Conservation (phyloP, 116 monocot genomes). For the Zostera marina region DNA sequence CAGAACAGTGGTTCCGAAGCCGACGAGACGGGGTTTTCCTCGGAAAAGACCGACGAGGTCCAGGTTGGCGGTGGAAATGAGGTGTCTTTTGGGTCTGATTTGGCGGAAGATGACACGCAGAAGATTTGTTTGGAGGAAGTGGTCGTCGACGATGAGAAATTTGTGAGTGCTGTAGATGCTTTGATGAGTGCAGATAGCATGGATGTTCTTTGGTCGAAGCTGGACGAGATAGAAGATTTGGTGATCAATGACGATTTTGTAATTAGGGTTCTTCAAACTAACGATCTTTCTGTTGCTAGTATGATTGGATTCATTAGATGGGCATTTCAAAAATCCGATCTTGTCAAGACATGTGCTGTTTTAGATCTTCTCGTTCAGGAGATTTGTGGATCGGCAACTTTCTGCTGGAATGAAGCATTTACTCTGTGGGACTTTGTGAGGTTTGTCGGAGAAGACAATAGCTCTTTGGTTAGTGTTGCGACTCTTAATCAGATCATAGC, state of each 20-base stretch:
- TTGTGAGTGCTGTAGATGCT: not conserved
- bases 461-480: slow-evolving; percentile 24
- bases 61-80: too few relatives aligned
- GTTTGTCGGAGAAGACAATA: slow-evolving; percentile 28
- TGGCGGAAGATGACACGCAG: too few relatives aligned
- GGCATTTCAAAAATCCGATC: slow-evolving; percentile 21
- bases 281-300: slow-evolving; percentile 16
- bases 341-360: slow-evolving; percentile 9
- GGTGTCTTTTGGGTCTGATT: too few relatives aligned
- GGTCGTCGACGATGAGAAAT: too few relatives aligned
- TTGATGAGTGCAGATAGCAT: slow-evolving; percentile 17
- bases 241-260: slow-evolving; percentile 41
- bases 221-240: slow-evolving; percentile 27
- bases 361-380: slow-evolving; percentile 32
- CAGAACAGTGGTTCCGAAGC: too few relatives aligned
- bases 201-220: slow-evolving; percentile 16
- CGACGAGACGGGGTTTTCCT: too few relatives aligned
- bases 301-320: slow-evolving; percentile 48
- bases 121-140: too few relatives aligned
- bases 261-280: slow-evolving; percentile 28
- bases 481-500: slow-evolving; percentile 49
- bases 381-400: slow-evolving; percentile 10
- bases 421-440: slow-evolving; percentile 69
- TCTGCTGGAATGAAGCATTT: slow-evolving; percentile 33
- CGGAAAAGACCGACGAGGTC: too few relatives aligned